These are phyloP conservation scores for Bolboschoenus planiculmis DNA, from an alignment of 176 grass and related monocot species.

Conservation along the genomic window DNA sequence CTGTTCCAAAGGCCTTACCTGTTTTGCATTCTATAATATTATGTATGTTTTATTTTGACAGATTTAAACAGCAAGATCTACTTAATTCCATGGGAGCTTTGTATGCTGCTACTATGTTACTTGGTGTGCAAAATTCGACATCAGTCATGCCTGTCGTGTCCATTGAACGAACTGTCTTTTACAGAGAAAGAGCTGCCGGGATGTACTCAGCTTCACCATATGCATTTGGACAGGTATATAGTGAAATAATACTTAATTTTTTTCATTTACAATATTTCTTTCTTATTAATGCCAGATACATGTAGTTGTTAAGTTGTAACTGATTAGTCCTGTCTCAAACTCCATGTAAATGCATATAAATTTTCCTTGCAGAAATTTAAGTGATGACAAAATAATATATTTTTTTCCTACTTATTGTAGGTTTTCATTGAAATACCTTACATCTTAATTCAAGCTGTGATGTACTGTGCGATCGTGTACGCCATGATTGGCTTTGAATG, in stretches of 20 bases:
- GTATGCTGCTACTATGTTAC: slow-evolving; percentile 65
- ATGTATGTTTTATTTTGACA: slow-evolving; percentile 24
- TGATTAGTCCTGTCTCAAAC: neutral
- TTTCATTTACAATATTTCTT: neutral
- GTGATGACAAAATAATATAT: neutral
- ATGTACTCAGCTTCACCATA: slow-evolving; percentile 95
- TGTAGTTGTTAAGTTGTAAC: neutral
- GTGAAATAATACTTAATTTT: neutral
- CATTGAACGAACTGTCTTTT: slow-evolving; percentile 80
- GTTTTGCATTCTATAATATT: slow-evolving; percentile 4
- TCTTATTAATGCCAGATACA: neutral
- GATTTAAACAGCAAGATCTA: slow-evolving; percentile 50
- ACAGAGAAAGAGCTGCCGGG: slow-evolving; percentile 83
- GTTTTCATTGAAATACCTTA: slow-evolving; percentile 82
- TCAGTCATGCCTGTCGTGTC: slow-evolving; percentile 84
- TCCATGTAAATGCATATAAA: neutral
- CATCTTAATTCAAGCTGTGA: slow-evolving; percentile 40
- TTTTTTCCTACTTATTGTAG: slow-evolving; percentile 29
- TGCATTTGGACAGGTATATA: slow-evolving; percentile 85
- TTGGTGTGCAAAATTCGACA: slow-evolving; percentile 56
- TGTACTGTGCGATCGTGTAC: slow-evolving; percentile 73
- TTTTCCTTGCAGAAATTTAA: neutral
- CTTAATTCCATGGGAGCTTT: slow-evolving; percentile 86
- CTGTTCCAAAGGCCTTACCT: neutral
- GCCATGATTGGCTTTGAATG: slow-evolving; percentile 89